Conservation (phyloP, 2,329 filamentous ascomycete genomes). For the Aspergillus nomiae region DNA sequence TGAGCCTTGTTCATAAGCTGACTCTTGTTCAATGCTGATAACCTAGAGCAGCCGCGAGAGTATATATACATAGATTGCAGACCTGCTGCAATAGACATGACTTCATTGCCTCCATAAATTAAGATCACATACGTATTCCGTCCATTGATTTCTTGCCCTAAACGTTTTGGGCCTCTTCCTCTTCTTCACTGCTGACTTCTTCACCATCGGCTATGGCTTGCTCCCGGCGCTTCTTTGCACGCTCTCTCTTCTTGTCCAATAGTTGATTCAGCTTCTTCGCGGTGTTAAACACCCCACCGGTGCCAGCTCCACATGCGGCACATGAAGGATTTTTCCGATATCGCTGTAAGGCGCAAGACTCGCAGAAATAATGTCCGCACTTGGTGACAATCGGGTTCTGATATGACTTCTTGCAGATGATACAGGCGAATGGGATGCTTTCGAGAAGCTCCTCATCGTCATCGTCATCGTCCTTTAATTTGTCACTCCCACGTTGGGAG, state of each 20-base stretch:
- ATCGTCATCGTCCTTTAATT: constrained; percentile 49
- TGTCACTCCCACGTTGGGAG: constrained; percentile 47
- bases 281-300: constrained; percentile 84
- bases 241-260: constrained; percentile 68
- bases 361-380: constrained; percentile 96
- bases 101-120: neutral
- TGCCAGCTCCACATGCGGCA: constrained; percentile 81
- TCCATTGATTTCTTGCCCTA: neutral
- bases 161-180: constrained; percentile 28
- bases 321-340: constrained; percentile 87
- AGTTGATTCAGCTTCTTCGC: constrained; percentile 82
- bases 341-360: constrained; percentile 80
- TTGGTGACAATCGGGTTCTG: constrained; percentile 80
- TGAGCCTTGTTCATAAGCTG: neutral
- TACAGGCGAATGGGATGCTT: constrained; percentile 85
- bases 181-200: constrained; percentile 52
- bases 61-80: constrained; percentile 7
- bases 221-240: constrained; percentile 56
- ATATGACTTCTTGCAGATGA: constrained; percentile 81
- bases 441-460: constrained; percentile 73
- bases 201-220: constrained; percentile 56
- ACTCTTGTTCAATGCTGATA: neutral
- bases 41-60: neutral
- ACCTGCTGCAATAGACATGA: constrained; percentile 1
- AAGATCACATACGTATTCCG: neutral